A percentile compares a stretch with the other conserved stretches of the same genome.
Conservation (phyloP, 1,284 basidiomycete genomes). For the Waitea zeae region DNA sequence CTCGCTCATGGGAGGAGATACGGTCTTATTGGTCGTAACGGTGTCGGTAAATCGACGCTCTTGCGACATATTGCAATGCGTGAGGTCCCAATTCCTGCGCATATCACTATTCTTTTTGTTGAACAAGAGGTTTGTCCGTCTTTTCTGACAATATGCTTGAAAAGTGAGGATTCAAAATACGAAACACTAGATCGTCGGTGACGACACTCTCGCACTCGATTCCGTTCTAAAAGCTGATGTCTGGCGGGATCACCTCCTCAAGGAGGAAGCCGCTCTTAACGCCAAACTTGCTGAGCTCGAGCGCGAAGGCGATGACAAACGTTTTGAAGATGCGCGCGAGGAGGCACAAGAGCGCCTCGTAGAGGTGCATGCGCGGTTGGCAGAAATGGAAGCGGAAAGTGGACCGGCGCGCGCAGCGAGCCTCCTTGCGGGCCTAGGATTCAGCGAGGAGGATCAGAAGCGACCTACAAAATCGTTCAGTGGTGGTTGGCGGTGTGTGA, state of each 20-base stretch:
- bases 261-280: slow-evolving; percentile 68
- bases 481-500: slow-evolving; percentile 80
- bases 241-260: slow-evolving; percentile 81
- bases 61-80: slow-evolving; percentile 90
- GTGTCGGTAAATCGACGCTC: slow-evolving; percentile 98
- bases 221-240: slow-evolving; percentile 95
- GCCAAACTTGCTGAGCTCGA: slow-evolving; percentile 59
- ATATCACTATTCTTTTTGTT: slow-evolving; percentile 95
- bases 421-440: slow-evolving; percentile 83
- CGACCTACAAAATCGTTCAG: slow-evolving; percentile 80
- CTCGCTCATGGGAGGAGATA: slow-evolving; percentile 82
- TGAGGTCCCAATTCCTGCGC: slow-evolving; percentile 83
- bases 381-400: slow-evolving; percentile 97
- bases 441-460: slow-evolving; percentile 77
- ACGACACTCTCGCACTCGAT: slow-evolving; percentile 84
- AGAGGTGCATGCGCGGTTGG: slow-evolving; percentile 80
- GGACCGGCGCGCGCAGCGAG: slow-evolving; percentile 88
- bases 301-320: slow-evolving; percentile 53
- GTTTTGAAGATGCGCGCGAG: slow-evolving; percentile 69
- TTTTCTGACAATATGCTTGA: neutral
- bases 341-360: slow-evolving; percentile 76
- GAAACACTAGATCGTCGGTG: slow-evolving; percentile 57
- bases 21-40: slow-evolving; percentile 56
- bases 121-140: slow-evolving; percentile 75
- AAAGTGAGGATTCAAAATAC: neutral